Evolutionary conservation across 495 filamentous ascomycete genomes (phyloP).

Genomic region (Trichoderma parareesei): DNA sequence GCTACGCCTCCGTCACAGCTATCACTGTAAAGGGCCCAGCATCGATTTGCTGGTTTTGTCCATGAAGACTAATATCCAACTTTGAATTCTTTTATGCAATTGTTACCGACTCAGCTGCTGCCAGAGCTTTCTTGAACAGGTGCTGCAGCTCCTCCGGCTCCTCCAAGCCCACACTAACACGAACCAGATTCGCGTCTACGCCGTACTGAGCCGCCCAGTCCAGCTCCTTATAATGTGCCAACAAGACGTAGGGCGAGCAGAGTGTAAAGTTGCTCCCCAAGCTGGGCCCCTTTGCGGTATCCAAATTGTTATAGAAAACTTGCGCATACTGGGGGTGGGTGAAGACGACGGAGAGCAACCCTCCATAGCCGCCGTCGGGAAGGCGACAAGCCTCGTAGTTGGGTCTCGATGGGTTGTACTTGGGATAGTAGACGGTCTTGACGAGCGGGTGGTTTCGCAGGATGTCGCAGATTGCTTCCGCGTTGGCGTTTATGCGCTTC

Average conservation of each 20-base stretch:
- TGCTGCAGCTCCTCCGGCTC: conserved; percentile 54
- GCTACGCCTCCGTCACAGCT: background rate
- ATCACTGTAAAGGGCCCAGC: no score
- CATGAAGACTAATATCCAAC: background rate
- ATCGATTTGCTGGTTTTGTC: background rate
- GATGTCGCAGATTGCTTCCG: conserved; percentile 70
- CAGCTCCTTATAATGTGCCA: conserved; percentile 88
- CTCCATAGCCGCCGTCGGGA: conserved; percentile 78
- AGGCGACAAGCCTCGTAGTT: conserved; percentile 74
- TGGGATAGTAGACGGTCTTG: conserved; percentile 81
- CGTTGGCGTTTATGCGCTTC: conserved; percentile 75
- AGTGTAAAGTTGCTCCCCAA: conserved; percentile 96
- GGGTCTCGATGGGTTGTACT: conserved; percentile 55
- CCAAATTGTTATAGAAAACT: conserved; percentile 76
- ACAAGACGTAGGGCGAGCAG: conserved; percentile 75
- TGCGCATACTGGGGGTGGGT: conserved; percentile 59
- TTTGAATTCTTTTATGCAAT: background rate
- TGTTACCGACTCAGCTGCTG: conserved; percentile 27
- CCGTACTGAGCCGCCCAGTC: conserved; percentile 81
- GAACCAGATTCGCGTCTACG: conserved; percentile 66
- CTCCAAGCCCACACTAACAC: conserved; percentile 88
- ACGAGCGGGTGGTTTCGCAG: conserved; percentile 51
- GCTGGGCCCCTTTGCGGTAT: conserved; percentile 88
- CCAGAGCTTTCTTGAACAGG: conserved; percentile 42
- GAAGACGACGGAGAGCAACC: conserved; percentile 78